Evolutionary conservation across 1,284 basidiomycete genomes (phyloP), one percentile per base, ranked within the genome.

Genomic region (Ceratobasidium theobromae): DNA sequence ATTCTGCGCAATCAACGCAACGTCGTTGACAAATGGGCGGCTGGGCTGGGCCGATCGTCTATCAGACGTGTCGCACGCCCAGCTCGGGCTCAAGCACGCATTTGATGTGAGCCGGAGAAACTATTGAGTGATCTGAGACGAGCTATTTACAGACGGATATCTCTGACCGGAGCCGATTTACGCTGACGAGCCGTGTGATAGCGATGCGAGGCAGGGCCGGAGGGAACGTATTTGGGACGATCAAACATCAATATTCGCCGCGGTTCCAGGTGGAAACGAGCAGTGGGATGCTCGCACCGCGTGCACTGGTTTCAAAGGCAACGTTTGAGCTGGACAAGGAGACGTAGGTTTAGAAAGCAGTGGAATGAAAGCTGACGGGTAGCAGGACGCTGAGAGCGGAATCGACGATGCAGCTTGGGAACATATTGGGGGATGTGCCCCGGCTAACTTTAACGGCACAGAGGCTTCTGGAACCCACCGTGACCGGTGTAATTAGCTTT

Each of bases 241-340:
- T 89, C 53, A 82, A 82, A 66, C 84, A 88, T 71, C 86, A 87
- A 68, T 82, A 83, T 73, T 84, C 82, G 23, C 84, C 84, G 12
- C 78, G 81, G 38, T 74, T 88, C 57, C 73, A 75, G 45, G 75
- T 82, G 30, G 77, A 82, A 74, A 85, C 81, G 71, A 66, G 79
- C 71, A 52, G 60, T 67, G 49, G 60, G 8, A 18, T 64, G 4
- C 60, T 64, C 9, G 40, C 32, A 27, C 60, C 60, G 25, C 60
- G 60, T n/a, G 53, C 60, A 18, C 23, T 64, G 4, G 49, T 45
- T 3, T 43, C 60, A 11, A 64, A 64, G 53, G 60, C 60, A 1
- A 52, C 60, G 16, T 64, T 53, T 23, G 60, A 64, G 27, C 27
- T 53, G 28, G 33, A 64, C 35, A 38, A 64, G 28, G 49, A 51